These are phyloP conservation scores for Alternaria rosae DNA, from an alignment of 2,329 filamentous ascomycete genomes.

Conservation along the genomic window DNA sequence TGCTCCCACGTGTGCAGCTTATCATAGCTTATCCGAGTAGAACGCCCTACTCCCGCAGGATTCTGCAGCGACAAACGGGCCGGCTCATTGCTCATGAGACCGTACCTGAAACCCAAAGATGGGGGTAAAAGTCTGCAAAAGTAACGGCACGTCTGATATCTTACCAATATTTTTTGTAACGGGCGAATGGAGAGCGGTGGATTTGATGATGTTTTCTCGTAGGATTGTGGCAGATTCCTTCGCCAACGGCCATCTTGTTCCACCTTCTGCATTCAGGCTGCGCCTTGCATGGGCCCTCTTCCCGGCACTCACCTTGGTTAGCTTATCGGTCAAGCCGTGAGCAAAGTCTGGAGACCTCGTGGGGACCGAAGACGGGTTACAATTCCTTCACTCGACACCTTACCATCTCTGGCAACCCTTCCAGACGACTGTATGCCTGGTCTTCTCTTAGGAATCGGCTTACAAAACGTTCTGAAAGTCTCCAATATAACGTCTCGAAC, in stretches of 20 bases:
- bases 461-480: slow-evolving; percentile 15
- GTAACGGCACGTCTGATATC: neutral
- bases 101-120: slow-evolving; percentile 15
- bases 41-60: slow-evolving; percentile 16
- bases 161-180: slow-evolving; percentile 1
- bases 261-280: slow-evolving; percentile 27
- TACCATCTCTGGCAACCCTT: slow-evolving; percentile 7
- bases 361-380: neutral
- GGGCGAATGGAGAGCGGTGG: slow-evolving; percentile 12
- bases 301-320: neutral
- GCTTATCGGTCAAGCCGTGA: slow-evolving; percentile 11
- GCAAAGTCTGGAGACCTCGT: neutral
- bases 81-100: slow-evolving; percentile 9
- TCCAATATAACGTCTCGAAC: slow-evolving; percentile 1
- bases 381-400: neutral
- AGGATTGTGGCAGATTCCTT: slow-evolving; percentile 19
- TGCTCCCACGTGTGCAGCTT: slow-evolving; percentile 44
- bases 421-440: neutral
- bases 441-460: slow-evolving; percentile 2
- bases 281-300: slow-evolving; percentile 8
- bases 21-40: slow-evolving; percentile 38
- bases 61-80: slow-evolving; percentile 9
- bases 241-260: slow-evolving; percentile 11
- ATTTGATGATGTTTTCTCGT: slow-evolving; percentile 16
- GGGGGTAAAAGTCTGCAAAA: slow-evolving; percentile 11